Base-by-base conservation (phyloP, 2,329 filamentous ascomycete genomes). In the Colletotrichum sp. region DNA sequence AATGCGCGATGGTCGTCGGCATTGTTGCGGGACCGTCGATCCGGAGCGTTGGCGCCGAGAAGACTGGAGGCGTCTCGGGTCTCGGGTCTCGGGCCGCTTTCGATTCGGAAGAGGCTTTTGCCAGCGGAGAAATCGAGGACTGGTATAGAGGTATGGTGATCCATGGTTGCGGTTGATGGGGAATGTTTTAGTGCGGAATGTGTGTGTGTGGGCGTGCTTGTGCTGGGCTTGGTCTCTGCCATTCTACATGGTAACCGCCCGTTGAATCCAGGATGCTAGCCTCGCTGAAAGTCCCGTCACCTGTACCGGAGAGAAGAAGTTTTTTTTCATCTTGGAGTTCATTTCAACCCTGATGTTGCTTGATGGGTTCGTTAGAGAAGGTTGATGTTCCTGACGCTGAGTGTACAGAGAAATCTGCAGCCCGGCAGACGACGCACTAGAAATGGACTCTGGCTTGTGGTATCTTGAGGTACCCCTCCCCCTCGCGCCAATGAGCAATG, bases 1-100 rank as follows among this genome's bases (percentile, higher is more conserved):
- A 49, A 49, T 49, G 18, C 18, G 18, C 39, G 39, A 44, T 1
- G 39, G 39, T 2, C 2, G 9, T 52, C 44, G 44, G n/a, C 44
- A 52, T 52, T 52, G n/a, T 52, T 52, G 44, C n/a, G 44, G 44
- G 44, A 52, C 44, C 44, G 44, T 52, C 44, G 44, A 52, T 52
- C 44, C 44, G 44, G 44, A 52, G n/a, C 0, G 44, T 52, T 7
- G 44, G n/a, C 44, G 44, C 44, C 44, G 44, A 21, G 44, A 13
- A 52, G n/a, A 52, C 39, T 49, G n/a, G n/a, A 13, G 2, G 44
- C 44, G 44, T 52, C 44, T 52, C 44, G 44, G 44, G 44, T 52
- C 39, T 49, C 44, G 44, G 44, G 44, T 52, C 44, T 52, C 44
- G 44, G n/a, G 44, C 44, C 44, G n/a, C 44, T 13, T 52, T 21